Conservation (phyloP, 495 filamentous ascomycete species). For the Astrothelium macrocarpum region DNA sequence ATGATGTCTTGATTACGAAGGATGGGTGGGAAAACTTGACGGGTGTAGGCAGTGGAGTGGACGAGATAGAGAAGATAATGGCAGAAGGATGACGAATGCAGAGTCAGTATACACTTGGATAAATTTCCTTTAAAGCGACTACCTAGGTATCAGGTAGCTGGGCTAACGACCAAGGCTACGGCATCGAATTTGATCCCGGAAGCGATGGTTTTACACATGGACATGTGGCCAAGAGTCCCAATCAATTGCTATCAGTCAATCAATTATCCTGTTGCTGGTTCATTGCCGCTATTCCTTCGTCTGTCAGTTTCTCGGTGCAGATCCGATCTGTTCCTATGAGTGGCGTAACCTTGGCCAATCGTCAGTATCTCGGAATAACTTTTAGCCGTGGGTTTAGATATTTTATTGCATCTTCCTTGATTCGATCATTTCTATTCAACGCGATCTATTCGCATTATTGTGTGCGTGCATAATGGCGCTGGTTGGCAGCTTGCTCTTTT, state of each 20-base stretch:
- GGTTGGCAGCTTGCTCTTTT: conserved; percentile 87
- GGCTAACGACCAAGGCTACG: no score
- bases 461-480: conserved; percentile 51
- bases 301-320: no score
- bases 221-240: no score
- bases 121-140: background rate
- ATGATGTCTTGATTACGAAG: conserved; percentile 70
- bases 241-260: no score
- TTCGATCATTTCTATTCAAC: background rate
- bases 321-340: no score
- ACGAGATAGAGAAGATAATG: conserved; percentile 53
- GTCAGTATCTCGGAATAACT: background rate
- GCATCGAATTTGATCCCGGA: no score
- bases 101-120: background rate
- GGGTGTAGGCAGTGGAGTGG: conserved; percentile 59
- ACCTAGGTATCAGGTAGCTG: no score
- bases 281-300: no score
- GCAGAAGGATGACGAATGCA: background rate
- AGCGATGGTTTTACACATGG: no score
- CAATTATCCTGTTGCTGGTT: no score
- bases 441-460: background rate
- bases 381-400: background rate
- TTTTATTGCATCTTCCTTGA: background rate
- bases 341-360: background rate
- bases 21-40: conserved; percentile 74